A percentile compares a stretch with the other conserved stretches of the same genome.
These are phyloP conservation scores for Mycena pura DNA, from an alignment of 768 basidiomycete genomes.

Conservation along the genomic window DNA sequence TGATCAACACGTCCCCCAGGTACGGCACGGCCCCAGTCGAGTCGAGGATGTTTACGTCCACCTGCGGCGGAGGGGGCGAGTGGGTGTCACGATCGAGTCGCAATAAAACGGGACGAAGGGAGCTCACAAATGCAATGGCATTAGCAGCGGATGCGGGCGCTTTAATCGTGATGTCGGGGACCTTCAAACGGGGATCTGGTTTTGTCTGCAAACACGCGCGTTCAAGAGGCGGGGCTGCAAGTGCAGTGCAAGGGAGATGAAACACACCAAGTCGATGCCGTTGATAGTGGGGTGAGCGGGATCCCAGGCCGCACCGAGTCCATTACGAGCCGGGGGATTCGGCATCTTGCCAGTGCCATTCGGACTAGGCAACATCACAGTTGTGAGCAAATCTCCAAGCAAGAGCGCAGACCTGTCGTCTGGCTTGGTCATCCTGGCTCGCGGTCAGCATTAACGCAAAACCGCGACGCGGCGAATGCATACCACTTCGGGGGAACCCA, in stretches of 20 bases:
- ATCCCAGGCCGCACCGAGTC: slow-evolving; percentile 19
- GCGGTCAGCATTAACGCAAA: background rate
- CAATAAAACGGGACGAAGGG: background rate
- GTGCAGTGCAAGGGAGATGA: background rate
- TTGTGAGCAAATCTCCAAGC: too few species aligned
- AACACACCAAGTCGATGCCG: slow-evolving; percentile 16
- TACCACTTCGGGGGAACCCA: slow-evolving; percentile 27
- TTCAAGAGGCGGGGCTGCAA: background rate
- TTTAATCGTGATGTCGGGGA: slow-evolving; percentile 11
- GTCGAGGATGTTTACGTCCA: slow-evolving; percentile 42
- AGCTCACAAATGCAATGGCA: slow-evolving; percentile 16
- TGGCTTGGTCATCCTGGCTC: slow-evolving; percentile 14
- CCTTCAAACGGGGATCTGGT: slow-evolving; percentile 17
- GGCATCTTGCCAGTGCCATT: background rate
- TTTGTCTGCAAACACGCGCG: slow-evolving; percentile 7
- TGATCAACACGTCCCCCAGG: slow-evolving; percentile 41
- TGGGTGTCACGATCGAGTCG: background rate
- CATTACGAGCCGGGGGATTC: background rate
- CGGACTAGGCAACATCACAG: too few species aligned
- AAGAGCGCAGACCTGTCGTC: background rate
- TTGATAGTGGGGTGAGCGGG: slow-evolving; percentile 1
- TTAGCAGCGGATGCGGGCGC: background rate
- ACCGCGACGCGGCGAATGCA: background rate
- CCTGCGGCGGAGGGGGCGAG: background rate
- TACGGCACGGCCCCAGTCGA: slow-evolving; percentile 42